Percentiles rank a stretch among this genome's conserved stretches.
These are phyloP conservation scores for Acrocalymma vagum DNA, from an alignment of 2,329 filamentous ascomycete species.

Conservation along the genomic window DNA sequence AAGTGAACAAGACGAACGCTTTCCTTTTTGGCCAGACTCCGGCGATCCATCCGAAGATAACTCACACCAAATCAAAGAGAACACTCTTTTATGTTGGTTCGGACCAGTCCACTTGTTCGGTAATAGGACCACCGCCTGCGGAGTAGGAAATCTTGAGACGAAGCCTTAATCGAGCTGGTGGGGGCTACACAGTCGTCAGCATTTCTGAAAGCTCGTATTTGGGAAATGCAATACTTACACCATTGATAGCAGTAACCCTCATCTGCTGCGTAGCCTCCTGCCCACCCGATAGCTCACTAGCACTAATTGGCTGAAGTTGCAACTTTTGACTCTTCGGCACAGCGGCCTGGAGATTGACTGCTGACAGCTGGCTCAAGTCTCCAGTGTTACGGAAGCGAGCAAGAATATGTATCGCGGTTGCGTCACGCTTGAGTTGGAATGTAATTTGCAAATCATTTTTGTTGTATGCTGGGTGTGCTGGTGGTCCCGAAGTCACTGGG, in stretches of 20 bases:
- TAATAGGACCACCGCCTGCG: constrained; percentile 74
- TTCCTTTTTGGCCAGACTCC: constrained; percentile 14
- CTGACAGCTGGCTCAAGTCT: constrained; percentile 70
- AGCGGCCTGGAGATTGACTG: constrained; percentile 88
- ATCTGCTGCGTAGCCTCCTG: constrained; percentile 90
- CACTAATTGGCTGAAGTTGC: constrained; percentile 89
- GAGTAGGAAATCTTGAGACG: constrained; percentile 85
- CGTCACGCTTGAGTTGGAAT: constrained; percentile 83
- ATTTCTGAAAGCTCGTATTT: background rate
- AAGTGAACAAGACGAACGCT: background rate
- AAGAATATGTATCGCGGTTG: constrained; percentile 80
- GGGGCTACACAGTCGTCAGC: constrained; percentile 64
- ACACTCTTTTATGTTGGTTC: constrained; percentile 66
- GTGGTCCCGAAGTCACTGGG: constrained; percentile 45
- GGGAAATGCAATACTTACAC: constrained; percentile 79
- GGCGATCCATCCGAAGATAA: constrained; percentile 4
- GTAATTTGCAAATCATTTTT: constrained; percentile 85
- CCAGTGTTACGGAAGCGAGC: constrained; percentile 85
- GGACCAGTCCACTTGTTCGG: constrained; percentile 96
- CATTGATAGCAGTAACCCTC: constrained; percentile 84
- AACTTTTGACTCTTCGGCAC: constrained; percentile 97
- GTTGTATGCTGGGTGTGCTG: constrained; percentile 78
- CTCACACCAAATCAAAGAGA: background rate
- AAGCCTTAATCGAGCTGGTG: constrained; percentile 74
- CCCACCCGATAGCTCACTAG: constrained; percentile 76